Evolutionary conservation across 306 rosid genomes (phyloP).

Genomic region (Dryas octopetala): DNA sequence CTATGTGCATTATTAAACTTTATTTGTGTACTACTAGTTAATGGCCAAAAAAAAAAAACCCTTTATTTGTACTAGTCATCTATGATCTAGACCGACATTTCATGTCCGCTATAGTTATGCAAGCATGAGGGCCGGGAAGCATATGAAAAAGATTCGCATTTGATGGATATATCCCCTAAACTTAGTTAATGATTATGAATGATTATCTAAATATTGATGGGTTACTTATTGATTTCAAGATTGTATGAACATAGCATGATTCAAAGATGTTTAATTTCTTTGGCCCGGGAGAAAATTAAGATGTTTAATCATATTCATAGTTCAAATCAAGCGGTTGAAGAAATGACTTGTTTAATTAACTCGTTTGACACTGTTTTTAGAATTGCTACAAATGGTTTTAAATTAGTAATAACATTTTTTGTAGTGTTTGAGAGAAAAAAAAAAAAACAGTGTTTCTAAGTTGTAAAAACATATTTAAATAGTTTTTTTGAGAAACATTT

Average conservation of each 20-base stretch:
- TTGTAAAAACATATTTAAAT: too few relatives aligned
- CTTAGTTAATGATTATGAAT: too few relatives aligned
- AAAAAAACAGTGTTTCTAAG: neutral
- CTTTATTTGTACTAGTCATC: too few relatives aligned
- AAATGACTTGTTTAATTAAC: neutral
- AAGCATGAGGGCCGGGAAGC: neutral
- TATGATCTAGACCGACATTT: neutral
- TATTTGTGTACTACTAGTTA: neutral
- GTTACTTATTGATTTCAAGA: neutral
- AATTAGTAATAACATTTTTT: too few relatives aligned
- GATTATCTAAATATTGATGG: neutral
- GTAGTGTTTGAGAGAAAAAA: neutral
- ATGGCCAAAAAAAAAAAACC: too few relatives aligned
- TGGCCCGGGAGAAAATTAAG: too few relatives aligned
- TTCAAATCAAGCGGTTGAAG: neutral
- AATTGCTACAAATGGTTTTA: too few relatives aligned
- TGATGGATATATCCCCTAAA: too few relatives aligned
- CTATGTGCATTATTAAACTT: neutral
- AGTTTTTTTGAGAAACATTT: too few relatives aligned
- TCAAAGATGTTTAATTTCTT: neutral
- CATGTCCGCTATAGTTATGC: neutral
- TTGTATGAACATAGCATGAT: neutral
- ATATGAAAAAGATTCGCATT: constrained; percentile 4
- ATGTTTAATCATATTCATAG: neutral
- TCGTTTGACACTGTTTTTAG: too few relatives aligned